Percentiles rank a stretch among this genome's conserved stretches.
Conservation (phyloP, 331 rosid genomes). For the Malus hybrid region DNA sequence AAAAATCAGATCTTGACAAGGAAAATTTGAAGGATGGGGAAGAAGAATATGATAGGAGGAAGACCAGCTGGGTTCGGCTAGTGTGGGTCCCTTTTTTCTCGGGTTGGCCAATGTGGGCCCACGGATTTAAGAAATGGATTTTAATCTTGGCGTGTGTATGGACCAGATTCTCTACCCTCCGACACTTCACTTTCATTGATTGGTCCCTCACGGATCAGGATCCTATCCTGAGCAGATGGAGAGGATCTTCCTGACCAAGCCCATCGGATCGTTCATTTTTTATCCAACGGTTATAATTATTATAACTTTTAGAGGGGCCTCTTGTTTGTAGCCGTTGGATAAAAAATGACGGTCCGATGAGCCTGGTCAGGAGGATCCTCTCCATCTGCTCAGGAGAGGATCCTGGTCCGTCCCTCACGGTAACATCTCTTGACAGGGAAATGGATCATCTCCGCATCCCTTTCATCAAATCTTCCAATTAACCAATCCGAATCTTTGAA, state of each 20-base stretch:
- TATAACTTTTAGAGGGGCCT: too few species aligned
- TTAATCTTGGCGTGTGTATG: slow-evolving; percentile 8
- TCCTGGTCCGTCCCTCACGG: not conserved
- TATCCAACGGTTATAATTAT: too few species aligned
- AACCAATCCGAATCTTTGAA: too few species aligned
- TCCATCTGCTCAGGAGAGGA: too few species aligned
- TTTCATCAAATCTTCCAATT: too few species aligned
- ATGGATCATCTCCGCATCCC: too few species aligned
- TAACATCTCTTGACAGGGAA: not conserved
- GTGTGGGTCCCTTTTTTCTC: slow-evolving; percentile 36
- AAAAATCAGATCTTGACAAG: slow-evolving; percentile 67
- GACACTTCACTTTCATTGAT: not conserved
- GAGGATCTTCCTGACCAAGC: too few species aligned
- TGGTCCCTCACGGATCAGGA: not conserved
- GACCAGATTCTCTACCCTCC: slow-evolving; percentile 7
- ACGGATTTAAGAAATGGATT: slow-evolving; percentile 1
- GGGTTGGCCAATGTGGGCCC: slow-evolving; percentile 36
- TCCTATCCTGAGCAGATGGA: too few species aligned
- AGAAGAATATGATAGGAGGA: slow-evolving; percentile 21
- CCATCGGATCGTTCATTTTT: too few species aligned
- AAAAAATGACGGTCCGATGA: too few species aligned
- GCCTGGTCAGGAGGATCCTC: too few species aligned
- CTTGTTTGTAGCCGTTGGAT: too few species aligned
- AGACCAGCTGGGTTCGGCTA: slow-evolving; percentile 58
- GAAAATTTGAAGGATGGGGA: slow-evolving; percentile 14